Percentiles rank a stretch among this genome's conserved stretches.
phyloP scores from a whole-genome alignment of 148 eudicot species.

The Silene uniflora region DNA sequence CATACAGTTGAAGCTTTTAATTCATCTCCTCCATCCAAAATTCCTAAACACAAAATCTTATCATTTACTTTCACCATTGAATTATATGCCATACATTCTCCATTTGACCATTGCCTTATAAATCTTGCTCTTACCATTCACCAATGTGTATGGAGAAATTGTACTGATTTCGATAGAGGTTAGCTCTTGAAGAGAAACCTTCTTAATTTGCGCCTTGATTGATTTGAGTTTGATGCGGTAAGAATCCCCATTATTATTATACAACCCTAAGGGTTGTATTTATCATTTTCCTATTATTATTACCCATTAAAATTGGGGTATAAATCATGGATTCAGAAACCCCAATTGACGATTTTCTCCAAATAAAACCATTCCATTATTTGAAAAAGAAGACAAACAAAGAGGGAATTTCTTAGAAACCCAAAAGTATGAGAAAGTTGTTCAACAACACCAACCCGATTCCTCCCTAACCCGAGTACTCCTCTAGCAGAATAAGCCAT shows the following conservation, averaged over 20 bases:
- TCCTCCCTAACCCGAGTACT: no score
- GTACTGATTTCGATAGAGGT: conserved; percentile 38
- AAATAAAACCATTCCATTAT: no score
- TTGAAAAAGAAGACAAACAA: no score
- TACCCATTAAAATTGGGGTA: no score
- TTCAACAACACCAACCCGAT: no score
- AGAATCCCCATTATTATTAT: conserved; percentile 22
- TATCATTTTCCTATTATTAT: no score
- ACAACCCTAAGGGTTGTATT: no score
- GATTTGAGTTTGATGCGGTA: conserved; percentile 46
- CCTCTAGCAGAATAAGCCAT: no score
- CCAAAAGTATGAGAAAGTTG: conserved; percentile 36
- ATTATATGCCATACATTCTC: conserved; percentile 55
- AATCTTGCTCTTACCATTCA: conserved; percentile 37
- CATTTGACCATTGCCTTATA: conserved; percentile 58
- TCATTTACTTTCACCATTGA: conserved; percentile 57
- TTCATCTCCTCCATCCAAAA: conserved; percentile 62
- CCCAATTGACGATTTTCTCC: no score
- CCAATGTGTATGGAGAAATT: conserved; percentile 33
- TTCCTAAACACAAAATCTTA: conserved; percentile 56
- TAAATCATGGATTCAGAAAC: no score
- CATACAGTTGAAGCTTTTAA: conserved; percentile 34
- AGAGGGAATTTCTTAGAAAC: conserved; percentile 39
- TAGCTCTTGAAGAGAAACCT: neutral
- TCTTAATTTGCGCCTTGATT: conserved; percentile 38